Conservation (phyloP, 495 filamentous ascomycete species). For the Physcia stellaris region DNA sequence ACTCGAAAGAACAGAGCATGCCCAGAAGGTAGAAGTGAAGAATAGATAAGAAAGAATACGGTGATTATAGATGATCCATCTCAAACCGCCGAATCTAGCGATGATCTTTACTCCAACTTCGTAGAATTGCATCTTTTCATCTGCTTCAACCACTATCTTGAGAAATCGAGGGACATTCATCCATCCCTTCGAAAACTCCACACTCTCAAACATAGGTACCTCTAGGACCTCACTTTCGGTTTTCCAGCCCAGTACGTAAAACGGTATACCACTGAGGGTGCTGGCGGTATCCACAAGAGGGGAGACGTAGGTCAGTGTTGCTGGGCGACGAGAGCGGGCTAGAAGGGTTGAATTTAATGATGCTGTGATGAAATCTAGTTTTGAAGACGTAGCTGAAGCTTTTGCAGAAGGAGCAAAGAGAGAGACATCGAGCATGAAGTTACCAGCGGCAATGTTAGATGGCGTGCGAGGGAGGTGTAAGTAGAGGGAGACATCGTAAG, state of each 20-base stretch:
- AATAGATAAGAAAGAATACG: conserved; percentile 52
- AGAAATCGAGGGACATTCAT: conserved; percentile 42
- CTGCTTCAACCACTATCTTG: conserved; percentile 52
- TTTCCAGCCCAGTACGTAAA: conserved; percentile 44
- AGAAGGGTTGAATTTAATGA: conserved; percentile 15
- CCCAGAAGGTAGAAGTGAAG: conserved; percentile 62
- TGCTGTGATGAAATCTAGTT: background rate
- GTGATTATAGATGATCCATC: conserved; percentile 78
- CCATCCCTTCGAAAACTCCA: conserved; percentile 46
- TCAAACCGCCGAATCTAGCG: conserved; percentile 60
- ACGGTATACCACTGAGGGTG: conserved; percentile 38
- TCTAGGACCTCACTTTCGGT: conserved; percentile 42
- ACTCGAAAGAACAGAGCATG: conserved; percentile 47
- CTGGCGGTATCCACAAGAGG: conserved; percentile 38
- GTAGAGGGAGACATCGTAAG: conserved; percentile 56
- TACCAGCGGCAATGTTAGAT: conserved; percentile 46
- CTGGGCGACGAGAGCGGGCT: conserved; percentile 41
- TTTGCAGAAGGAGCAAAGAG: conserved; percentile 33
- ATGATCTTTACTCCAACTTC: conserved; percentile 48
- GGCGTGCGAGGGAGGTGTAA: conserved; percentile 56
- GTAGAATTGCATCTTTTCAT: conserved; percentile 62
- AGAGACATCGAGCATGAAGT: conserved; percentile 87
- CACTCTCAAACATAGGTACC: conserved; percentile 56
- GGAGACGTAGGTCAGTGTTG: conserved; percentile 53
- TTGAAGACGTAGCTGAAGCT: conserved; percentile 9